Evolutionary conservation across 2,329 filamentous ascomycete genomes (phyloP).

Genomic region (Neopestalotiopsis sp.): DNA sequence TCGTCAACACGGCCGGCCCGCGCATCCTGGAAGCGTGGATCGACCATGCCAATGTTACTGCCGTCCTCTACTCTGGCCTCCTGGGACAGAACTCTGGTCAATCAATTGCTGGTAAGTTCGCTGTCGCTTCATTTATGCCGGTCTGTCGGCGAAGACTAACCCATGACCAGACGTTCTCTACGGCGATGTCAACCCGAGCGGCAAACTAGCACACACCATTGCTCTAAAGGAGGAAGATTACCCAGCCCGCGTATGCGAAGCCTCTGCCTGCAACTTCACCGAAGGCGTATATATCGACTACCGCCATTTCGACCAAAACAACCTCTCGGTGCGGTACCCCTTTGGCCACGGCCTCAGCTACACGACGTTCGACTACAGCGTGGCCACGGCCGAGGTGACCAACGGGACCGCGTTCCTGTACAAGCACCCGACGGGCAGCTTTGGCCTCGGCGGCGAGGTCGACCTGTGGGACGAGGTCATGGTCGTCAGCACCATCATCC

Average conservation of each 20-base stretch:
- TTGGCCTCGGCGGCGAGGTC: constrained; percentile 57
- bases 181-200: constrained; percentile 63
- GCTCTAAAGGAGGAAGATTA: constrained; percentile 57
- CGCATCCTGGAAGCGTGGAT: constrained; percentile 64
- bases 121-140: constrained; percentile 60
- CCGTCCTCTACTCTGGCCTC: constrained; percentile 64
- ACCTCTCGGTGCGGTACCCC: constrained; percentile 56
- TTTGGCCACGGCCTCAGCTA: constrained; percentile 64
- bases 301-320: constrained; percentile 55
- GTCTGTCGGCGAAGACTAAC: constrained; percentile 63
- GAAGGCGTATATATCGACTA: constrained; percentile 64
- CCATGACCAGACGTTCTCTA: constrained; percentile 67
- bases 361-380: constrained; percentile 41
- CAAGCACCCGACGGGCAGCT: constrained; percentile 51
- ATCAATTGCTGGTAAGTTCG: constrained; percentile 52
- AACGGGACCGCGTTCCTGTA: constrained; percentile 38
- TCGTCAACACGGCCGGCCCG: constrained; percentile 70
- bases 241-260: constrained; percentile 40
- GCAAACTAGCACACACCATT: constrained; percentile 64
- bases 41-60: constrained; percentile 63
- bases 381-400: constrained; percentile 11
- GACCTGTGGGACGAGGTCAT: constrained; percentile 61
- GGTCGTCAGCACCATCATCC: constrained; percentile 53
- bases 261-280: constrained; percentile 26
- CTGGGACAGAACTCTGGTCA: constrained; percentile 54